A percentile compares a stretch with the other conserved stretches of the same genome.
Conservation (phyloP, 139 green algal genomes). For the Closterium sp. region DNA sequence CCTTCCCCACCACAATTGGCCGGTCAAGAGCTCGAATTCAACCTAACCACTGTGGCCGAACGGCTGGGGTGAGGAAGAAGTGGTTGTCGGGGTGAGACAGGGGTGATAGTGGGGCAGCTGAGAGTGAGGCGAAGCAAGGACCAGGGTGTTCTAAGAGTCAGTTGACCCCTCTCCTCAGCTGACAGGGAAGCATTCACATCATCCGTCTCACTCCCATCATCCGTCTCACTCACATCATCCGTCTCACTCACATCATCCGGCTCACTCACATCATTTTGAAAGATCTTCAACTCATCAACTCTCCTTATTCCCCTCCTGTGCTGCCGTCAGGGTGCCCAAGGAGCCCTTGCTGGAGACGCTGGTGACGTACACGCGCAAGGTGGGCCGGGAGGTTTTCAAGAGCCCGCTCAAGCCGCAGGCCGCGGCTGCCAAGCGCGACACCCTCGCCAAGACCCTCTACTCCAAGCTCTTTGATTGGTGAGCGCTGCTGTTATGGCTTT, state of each 20-base stretch:
- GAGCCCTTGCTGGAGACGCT: not conserved
- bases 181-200: too few species aligned
- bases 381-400: conserved; percentile 81
- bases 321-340: too few species aligned
- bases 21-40: conserved; percentile 25
- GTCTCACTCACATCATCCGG: too few species aligned
- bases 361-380: conserved; percentile 74
- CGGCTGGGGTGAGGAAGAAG: not conserved
- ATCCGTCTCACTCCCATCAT: not conserved
- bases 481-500: too few species aligned
- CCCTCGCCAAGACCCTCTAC: conserved; percentile 94
- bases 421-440: conserved; percentile 85
- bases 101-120: not conserved
- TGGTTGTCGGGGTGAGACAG: not conserved
- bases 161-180: too few species aligned
- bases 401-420: conserved; percentile 78
- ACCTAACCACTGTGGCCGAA: conserved; percentile 26
- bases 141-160: too few species aligned
- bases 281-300: too few species aligned
- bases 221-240: too few species aligned
- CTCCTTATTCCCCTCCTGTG: too few species aligned
- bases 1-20: not conserved
- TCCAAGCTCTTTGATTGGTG: conserved; percentile 95
- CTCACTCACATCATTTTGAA: too few species aligned
- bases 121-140: too few species aligned